A percentile compares a stretch with the other conserved stretches of the same genome.
These are phyloP conservation scores for Epichloe baconii DNA, from an alignment of 2,329 filamentous ascomycete species.

Conservation along the genomic window DNA sequence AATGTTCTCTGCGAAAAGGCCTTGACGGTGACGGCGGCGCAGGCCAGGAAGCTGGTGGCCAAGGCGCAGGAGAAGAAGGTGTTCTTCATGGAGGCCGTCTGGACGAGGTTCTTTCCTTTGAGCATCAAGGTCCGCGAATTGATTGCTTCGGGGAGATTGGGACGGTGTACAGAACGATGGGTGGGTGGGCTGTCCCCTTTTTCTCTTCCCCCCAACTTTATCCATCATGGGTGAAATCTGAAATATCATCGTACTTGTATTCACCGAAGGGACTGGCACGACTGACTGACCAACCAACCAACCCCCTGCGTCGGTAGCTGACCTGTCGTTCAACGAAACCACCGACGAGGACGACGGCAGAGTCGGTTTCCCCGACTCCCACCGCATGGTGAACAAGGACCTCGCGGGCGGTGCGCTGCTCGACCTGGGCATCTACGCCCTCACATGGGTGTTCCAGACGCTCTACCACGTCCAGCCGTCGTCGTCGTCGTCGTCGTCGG, in stretches of 20 bases:
- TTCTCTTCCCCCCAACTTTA: no score
- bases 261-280: no score
- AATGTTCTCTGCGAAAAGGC: slow-evolving; percentile 86
- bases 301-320: slow-evolving; percentile 25
- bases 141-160: slow-evolving; percentile 40
- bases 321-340: slow-evolving; percentile 48
- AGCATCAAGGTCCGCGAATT: slow-evolving; percentile 63
- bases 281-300: neutral
- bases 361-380: slow-evolving; percentile 42
- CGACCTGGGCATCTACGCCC: slow-evolving; percentile 76
- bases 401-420: slow-evolving; percentile 73
- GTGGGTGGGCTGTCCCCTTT: slow-evolving; percentile 27
- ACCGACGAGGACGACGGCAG: slow-evolving; percentile 35
- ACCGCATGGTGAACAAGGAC: slow-evolving; percentile 72
- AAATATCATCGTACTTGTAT: no score
- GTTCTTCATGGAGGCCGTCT: slow-evolving; percentile 78
- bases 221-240: no score
- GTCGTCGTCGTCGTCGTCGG: slow-evolving; percentile 34
- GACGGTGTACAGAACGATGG: slow-evolving; percentile 45
- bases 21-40: slow-evolving; percentile 70
- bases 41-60: slow-evolving; percentile 58
- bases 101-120: slow-evolving; percentile 80
- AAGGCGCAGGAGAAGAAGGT: slow-evolving; percentile 60
- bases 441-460: slow-evolving; percentile 86
- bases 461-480: slow-evolving; percentile 69